Evolutionary conservation across 257 asterid species (phyloP).

Genomic region (Solanum corneliomulleri): DNA sequence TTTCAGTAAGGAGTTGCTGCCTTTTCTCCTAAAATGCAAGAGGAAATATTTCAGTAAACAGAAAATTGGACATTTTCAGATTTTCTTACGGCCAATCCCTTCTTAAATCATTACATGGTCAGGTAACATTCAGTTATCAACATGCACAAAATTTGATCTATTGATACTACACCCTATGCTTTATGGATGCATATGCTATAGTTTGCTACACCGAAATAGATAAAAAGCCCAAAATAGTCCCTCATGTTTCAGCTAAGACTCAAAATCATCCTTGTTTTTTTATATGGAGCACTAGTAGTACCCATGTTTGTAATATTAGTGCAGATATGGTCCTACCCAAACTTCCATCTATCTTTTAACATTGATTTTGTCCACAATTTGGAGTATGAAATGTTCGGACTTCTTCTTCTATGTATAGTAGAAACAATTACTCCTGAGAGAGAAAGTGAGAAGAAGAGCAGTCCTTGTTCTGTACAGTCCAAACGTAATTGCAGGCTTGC

Average conservation of each 20-base stretch:
- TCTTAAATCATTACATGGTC: background rate
- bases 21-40: conserved; percentile 72
- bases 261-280: background rate
- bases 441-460: background rate
- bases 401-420: background rate
- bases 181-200: background rate
- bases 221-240: background rate
- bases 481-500: background rate
- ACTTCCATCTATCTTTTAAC: background rate
- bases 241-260: background rate
- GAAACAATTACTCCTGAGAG: background rate
- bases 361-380: background rate
- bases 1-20: conserved; percentile 95
- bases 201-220: background rate
- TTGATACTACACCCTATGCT: background rate
- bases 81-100: background rate
- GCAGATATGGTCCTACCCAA: background rate
- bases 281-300: background rate
- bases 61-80: background rate
- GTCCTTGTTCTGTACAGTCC: background rate
- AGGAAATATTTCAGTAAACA: conserved; percentile 1
- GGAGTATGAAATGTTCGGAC: background rate
- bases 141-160: background rate
- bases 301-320: background rate
- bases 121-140: background rate